Evolutionary conservation across 192 early-diverging fungal species (phyloP), one percentile per base, ranked within the genome.

Genomic region (Mortierella alpina): DNA sequence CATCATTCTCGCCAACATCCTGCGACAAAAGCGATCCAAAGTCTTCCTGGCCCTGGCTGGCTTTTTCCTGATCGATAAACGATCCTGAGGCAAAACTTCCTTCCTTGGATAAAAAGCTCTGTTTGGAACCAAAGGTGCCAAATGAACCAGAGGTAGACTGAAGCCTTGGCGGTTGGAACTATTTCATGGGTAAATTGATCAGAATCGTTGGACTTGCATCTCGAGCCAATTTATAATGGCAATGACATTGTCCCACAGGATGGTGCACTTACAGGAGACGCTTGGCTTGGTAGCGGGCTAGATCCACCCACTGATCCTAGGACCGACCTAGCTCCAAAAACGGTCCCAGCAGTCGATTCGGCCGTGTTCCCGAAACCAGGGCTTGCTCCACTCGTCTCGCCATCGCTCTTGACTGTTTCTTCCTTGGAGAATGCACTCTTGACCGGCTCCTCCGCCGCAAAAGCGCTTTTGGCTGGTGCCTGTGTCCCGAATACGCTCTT

Each of bases 1-100:
- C 66, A 4, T 68, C 70, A 31, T 66, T 52, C 41, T 68, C 70
- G 5, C 59, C 59, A 4, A 14, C 42, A 13, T 80, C 69, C 42
- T 80, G 77, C 10, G 77, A 72, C 51, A 80, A 54, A 48, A 80
- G 45, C 45, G 57, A 59, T n/a, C 70, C 77, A 55, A 80, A 80
- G 50, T 80, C 77, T 4, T 45, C 67, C 41, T 68, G 46, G 9
- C 68, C 70, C 7, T 80, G 69, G 51, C 47, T 68, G 0, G 17
- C 48, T 3, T 15, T 20, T 45, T 60, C 63, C 39, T 62, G 64
- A 14, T 51, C 53, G 5, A 80, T 56, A 40, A 72, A 80, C 0
- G 75, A 78, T 52, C 75, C 75, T 15, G 75, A 66, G 13, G 41
- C 39, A 47, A 80, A 80, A 42, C 70, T 72, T 17, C 63, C 58